Evolutionary conservation across 2,329 filamentous ascomycete species (phyloP), one percentile per base, ranked within the genome.

Genomic region (Ophiocordyceps polyrhachis-furcata): DNA sequence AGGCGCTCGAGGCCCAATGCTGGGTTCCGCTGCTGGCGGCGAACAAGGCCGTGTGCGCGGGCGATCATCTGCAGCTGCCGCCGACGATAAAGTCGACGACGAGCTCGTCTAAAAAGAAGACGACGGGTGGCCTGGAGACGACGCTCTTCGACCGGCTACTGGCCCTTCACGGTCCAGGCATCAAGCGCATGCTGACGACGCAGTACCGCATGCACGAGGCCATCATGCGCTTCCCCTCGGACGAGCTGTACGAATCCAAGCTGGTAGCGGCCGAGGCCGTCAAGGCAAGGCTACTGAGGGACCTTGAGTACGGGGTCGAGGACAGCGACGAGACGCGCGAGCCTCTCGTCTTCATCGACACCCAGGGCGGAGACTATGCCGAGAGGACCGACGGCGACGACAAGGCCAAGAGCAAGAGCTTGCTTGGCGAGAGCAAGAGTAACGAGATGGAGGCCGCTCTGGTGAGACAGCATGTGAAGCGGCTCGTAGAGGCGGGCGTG

Each of bases 181-280:
- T 98, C 64, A 96, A 96, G 66, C 73, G 83, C 44, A 94, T 96
- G 84, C 74, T 98, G 21, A 96, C 86, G 4, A 93, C 83, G 5
- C 91, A 98, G 64, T 98, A 98, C 61, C 86, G 91, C 35, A 98
- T 98, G 91, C 87, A 98, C 58, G 82, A 93, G 56, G 78, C 71
- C 45, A 96, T 98, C 54, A 96, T 96, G 88, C 73, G 77, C 7
- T 98, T 95, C 55, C 89, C 91, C 0, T 95, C 89, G 0, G 74
- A 83, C 49, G 80, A 89, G 57, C 70, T 96, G 12, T 98, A 98
- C 63, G 84, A 85, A 48, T 76, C 74, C 2, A 80, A 81, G 54
- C 73, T 98, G 1, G 66, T 88, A 3, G 89, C 91, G 0, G 87
- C 83, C 1, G 83, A 89, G 5, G 68, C 70, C 0, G 91, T 96